Conservation (phyloP, 305 asterid genomes). For the Lippia alba region DNA sequence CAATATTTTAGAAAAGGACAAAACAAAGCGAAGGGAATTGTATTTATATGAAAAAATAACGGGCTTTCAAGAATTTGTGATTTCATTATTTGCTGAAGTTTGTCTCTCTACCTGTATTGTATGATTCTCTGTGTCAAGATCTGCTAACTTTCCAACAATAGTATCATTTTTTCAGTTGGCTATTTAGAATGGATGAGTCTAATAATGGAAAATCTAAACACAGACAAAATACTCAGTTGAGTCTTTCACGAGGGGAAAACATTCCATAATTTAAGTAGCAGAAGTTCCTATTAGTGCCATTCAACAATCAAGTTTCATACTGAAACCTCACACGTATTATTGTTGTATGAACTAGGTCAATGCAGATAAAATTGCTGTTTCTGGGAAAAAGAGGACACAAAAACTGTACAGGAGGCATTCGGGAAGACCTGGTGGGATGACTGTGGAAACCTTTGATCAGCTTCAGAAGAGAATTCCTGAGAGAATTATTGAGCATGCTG, state of each 20-base stretch:
- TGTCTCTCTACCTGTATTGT: not conserved
- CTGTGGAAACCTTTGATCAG: conserved; percentile 89
- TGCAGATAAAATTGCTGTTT: conserved; percentile 91
- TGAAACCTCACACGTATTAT: conserved; percentile 9
- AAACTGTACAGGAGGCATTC: conserved; percentile 92
- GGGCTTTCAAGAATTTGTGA: not conserved
- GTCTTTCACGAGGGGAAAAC: no score
- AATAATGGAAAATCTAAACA: no score
- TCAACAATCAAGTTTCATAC: no score
- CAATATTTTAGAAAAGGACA: not conserved
- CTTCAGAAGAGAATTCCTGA: conserved; percentile 93
- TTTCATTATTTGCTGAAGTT: not conserved
- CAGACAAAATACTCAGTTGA: no score
- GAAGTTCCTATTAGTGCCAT: no score
- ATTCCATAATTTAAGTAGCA: no score
- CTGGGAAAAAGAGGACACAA: conserved; percentile 89
- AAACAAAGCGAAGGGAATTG: not conserved
- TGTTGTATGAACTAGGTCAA: conserved; percentile 57
- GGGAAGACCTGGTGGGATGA: conserved; percentile 98
- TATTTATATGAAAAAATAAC: not conserved
- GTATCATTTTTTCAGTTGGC: not conserved
- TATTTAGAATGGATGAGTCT: not conserved
- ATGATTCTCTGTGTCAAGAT: no score
- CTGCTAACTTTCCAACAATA: no score
- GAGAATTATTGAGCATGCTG: conserved; percentile 96